Evolutionary conservation across 2,329 filamentous ascomycete genomes (phyloP).

Genomic region (Leptographium procerum): DNA sequence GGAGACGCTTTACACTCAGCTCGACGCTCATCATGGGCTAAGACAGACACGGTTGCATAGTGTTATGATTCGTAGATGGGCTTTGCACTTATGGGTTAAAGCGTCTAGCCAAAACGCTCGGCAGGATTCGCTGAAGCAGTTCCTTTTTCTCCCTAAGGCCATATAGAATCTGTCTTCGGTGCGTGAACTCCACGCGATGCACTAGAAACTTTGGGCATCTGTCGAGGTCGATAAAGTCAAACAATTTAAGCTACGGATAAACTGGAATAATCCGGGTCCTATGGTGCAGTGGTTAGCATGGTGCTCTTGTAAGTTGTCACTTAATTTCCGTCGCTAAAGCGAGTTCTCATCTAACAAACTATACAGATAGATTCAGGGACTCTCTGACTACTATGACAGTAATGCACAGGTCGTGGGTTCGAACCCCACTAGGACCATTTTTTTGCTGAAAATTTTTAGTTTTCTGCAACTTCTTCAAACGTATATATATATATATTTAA

Average conservation of each 20-base stretch:
- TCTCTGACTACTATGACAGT: slow-evolving; percentile 14
- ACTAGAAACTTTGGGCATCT: too few relatives aligned
- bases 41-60: too few relatives aligned
- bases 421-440: slow-evolving; percentile 16
- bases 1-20: too few relatives aligned
- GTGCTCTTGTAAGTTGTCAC: slow-evolving; percentile 15
- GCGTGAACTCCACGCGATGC: too few relatives aligned
- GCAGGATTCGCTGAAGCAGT: too few relatives aligned
- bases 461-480: neutral
- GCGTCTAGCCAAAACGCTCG: too few relatives aligned
- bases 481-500: too few relatives aligned
- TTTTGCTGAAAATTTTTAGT: neutral
- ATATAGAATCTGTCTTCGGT: too few relatives aligned
- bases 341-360: slow-evolving; percentile 9
- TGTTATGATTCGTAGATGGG: too few relatives aligned
- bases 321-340: neutral
- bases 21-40: too few relatives aligned
- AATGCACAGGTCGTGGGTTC: slow-evolving; percentile 18
- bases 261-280: slow-evolving; percentile 14
- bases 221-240: neutral
- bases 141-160: too few relatives aligned
- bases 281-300: slow-evolving; percentile 18
- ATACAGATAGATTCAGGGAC: slow-evolving; percentile 13
- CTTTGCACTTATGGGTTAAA: too few relatives aligned
- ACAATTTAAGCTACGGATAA: slow-evolving; percentile 7